Conservation (phyloP, 2,329 filamentous ascomycete genomes). For the Calonectria naviculata region DNA sequence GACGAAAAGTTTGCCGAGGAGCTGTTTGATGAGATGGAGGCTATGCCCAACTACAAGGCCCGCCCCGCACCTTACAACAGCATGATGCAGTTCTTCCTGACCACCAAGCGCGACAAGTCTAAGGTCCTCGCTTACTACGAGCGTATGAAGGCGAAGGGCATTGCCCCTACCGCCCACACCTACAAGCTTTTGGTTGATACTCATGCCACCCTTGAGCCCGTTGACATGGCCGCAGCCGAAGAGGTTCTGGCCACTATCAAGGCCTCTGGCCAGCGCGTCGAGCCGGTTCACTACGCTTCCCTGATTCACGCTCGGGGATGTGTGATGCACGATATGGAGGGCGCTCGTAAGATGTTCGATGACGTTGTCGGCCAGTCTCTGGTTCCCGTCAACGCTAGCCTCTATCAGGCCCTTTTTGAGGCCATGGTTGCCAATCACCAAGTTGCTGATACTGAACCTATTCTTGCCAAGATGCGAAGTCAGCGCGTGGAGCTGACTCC, state of each 20-base stretch:
- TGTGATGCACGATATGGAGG: conserved; percentile 89
- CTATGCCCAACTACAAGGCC: conserved; percentile 98
- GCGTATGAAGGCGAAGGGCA: conserved; percentile 89
- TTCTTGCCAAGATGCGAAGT: conserved; percentile 80
- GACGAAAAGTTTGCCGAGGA: conserved; percentile 98
- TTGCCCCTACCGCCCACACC: conserved; percentile 92
- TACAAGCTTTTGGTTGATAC: conserved; percentile 98
- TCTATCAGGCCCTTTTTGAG: conserved; percentile 98
- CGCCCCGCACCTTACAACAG: conserved; percentile 98
- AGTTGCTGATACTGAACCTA: conserved; percentile 78
- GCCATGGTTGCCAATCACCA: conserved; percentile 95
- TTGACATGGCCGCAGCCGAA: conserved; percentile 90
- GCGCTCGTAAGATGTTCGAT: conserved; percentile 85
- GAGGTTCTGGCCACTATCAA: conserved; percentile 84
- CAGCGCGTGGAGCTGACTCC: conserved; percentile 87
- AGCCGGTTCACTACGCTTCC: conserved; percentile 95
- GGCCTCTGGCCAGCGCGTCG: conserved; percentile 77
- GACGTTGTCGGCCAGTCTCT: conserved; percentile 75
- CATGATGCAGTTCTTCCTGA: conserved; percentile 99
- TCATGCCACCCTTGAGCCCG: conserved; percentile 91
- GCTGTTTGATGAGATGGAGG: conserved; percentile 99
- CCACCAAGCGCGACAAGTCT: conserved; percentile 92
- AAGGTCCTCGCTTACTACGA: conserved; percentile 97
- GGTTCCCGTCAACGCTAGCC: conserved; percentile 80
- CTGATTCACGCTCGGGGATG: conserved; percentile 97